Base-by-base conservation (phyloP, 169 alveolate genomes). In the Plasmodium blacklocki region DNA sequence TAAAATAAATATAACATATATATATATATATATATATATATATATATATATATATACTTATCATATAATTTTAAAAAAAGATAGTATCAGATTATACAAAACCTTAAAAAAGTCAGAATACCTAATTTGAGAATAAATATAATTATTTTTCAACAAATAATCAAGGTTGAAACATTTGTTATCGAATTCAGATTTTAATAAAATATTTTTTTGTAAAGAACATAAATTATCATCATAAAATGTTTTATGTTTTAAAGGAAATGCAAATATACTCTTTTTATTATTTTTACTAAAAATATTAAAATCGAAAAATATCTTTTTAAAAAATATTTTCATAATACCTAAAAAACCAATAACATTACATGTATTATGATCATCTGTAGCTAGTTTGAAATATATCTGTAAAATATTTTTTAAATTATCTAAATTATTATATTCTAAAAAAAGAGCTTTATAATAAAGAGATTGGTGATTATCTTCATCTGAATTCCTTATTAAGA, bases 271-370 rank as follows among this genome's bases (percentile, higher is more conserved):
- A 12, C 9, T 29, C n/a, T 73, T 54, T 47, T 9, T 50, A 12
- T 58, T 68, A 26, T 56, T 39, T 26, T 45, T 45, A 32, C 11
- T 39, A 49, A 83, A 68, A 19, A 18, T 14, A 56, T 47, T 83
- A 6, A 83, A 47, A 14, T 76, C 89, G 29, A 63, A 64, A 54
- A 76, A 76, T 23, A 68, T 2, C 56, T 86, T 86, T 54, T 86
- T 86, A 63, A 86, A 86, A 23, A 86, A 71, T 14, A 86, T 86
- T 71, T 71, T 71, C 7, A 86, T 47, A 59, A 86, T 70, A 19
- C 92, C 76, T 23, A 86, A 50, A 58, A 86, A 50, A 0, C 92
- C 92, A 23, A 86, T 60, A 60, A 66, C 92, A 32, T 86, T 86
- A 74, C 92, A 86, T 18, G 87, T 72, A 52, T 49, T 45, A 66